Evolutionary conservation across 73 alveolate genomes (phyloP).

Genomic region (Blepharisma stoltei): DNA sequence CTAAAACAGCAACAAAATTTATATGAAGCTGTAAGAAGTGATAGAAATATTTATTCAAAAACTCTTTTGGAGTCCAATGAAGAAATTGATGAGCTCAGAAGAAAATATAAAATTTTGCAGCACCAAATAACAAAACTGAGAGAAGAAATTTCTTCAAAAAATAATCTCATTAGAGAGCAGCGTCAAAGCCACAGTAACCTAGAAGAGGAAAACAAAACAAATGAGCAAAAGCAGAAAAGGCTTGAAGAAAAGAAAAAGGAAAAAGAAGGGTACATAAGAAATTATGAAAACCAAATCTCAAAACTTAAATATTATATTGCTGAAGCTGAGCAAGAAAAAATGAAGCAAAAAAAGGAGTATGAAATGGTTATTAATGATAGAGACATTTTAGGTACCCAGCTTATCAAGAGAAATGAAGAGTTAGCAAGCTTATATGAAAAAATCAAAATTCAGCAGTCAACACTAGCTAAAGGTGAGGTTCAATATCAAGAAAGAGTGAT

Average conservation of each 20-base stretch:
- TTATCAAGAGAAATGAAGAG: constrained; percentile 96
- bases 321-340: constrained; percentile 94
- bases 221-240: constrained; percentile 80
- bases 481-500: constrained; percentile 67
- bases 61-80: constrained; percentile 95
- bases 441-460: constrained; percentile 88
- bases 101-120: constrained; percentile 89
- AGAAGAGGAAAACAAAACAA: constrained; percentile 78
- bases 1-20: constrained; percentile 97
- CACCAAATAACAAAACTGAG: constrained; percentile 84
- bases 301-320: constrained; percentile 90
- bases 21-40: constrained; percentile 98
- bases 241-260: constrained; percentile 83
- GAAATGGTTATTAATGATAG: constrained; percentile 98
- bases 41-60: constrained; percentile 96
- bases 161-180: constrained; percentile 78
- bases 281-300: constrained; percentile 92
- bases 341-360: constrained; percentile 94
- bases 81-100: constrained; percentile 81
- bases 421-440: constrained; percentile 90
- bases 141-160: constrained; percentile 89
- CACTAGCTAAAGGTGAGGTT: constrained; percentile 92
- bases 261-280: constrained; percentile 90
- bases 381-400: constrained; percentile 95
- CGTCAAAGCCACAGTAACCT: constrained; percentile 68